Conservation (phyloP, 352 stramenopile species). For the Saprolegnia parasitica region DNA sequence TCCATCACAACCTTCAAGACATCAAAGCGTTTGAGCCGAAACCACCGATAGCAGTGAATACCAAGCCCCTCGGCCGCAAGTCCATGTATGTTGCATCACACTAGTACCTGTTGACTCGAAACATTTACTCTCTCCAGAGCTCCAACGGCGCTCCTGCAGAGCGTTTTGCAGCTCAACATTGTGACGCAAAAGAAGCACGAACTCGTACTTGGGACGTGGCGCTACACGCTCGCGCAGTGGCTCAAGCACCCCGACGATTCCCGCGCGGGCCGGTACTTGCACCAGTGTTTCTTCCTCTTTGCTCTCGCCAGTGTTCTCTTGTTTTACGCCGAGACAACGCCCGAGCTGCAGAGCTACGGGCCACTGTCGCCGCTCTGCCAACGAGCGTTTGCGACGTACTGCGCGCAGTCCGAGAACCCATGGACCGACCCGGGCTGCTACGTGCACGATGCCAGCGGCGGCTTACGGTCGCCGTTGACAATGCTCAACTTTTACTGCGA, state of each 20-base stretch:
- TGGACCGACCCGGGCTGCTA: conserved; percentile 51
- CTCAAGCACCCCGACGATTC: conserved; percentile 65
- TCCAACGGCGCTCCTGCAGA: background rate
- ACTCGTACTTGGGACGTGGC: conserved; percentile 12
- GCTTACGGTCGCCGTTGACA: conserved; percentile 21
- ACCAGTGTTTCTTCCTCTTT: conserved; percentile 51
- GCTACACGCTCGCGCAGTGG: conserved; percentile 41
- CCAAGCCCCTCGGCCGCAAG: too few relatives aligned
- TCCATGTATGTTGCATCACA: background rate
- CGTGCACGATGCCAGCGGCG: conserved; percentile 26
- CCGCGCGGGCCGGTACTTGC: conserved; percentile 39
- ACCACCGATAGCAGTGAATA: background rate
- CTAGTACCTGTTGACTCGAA: background rate
- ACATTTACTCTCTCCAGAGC: background rate
- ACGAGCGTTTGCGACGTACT: conserved; percentile 54
- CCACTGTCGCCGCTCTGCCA: conserved; percentile 42
- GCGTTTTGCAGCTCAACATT: conserved; percentile 1
- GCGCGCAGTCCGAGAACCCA: conserved; percentile 30
- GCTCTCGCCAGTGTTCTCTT: conserved; percentile 59
- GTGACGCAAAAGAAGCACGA: background rate
- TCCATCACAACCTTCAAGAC: conserved; percentile 12
- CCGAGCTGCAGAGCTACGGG: conserved; percentile 50
- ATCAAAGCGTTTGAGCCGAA: conserved; percentile 12
- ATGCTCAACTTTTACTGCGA: conserved; percentile 48
- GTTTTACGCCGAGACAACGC: conserved; percentile 67